Evolutionary conservation across 1,139 yeast genomes (phyloP), one percentile per base, ranked within the genome.

Genomic region (Kurtzmaniella quercitrusa): DNA sequence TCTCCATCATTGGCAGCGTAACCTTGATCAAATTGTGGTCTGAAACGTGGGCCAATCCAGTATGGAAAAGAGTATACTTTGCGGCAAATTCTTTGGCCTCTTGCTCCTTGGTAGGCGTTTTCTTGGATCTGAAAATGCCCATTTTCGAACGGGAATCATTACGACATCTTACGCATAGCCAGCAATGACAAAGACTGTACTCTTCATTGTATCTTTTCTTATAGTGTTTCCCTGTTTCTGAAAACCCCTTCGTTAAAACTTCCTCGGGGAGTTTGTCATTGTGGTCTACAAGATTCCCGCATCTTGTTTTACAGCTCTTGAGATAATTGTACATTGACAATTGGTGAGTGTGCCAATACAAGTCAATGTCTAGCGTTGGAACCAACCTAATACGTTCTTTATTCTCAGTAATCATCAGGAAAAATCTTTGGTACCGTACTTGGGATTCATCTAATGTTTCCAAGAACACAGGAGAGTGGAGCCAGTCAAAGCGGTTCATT

Each of bases 291-390:
- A 62, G 56, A 10, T 10, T 7, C 14, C 31, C 31, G 10, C 31
- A 27, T 11, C n/a, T 6, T 19, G 34, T 19, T 31, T 37, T 38
- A 40, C 64, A 60, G 41, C 55, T 59, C 2, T 50, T 41, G 39
- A 56, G 54, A 48, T 69, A 69, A 23, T 48, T 48, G 17, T 38
- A 43, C 38, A 60, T 55, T 2, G 57, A 50, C 31, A 69, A 51
- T 46, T 65, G 70, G 46, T 69, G 73, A 9, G 74, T 68, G 44
- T 66, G 73, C 74, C 75, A 69, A 1, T 63, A 54, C 37, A 69
- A 53, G 46, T 69, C 74, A 24, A 69, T 62, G 44, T 69, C 74
- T 41, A 69, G 52, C 1, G 74, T 66, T 0, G 75, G 74, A 1
- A 69, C 66, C 16, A 61, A 17, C 48, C 41, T 56, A 48, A 45